Evolutionary conservation across 2,329 filamentous ascomycete species (phyloP), one percentile per base, ranked within the genome.

Genomic region (Aspergillus transmontanensis): DNA sequence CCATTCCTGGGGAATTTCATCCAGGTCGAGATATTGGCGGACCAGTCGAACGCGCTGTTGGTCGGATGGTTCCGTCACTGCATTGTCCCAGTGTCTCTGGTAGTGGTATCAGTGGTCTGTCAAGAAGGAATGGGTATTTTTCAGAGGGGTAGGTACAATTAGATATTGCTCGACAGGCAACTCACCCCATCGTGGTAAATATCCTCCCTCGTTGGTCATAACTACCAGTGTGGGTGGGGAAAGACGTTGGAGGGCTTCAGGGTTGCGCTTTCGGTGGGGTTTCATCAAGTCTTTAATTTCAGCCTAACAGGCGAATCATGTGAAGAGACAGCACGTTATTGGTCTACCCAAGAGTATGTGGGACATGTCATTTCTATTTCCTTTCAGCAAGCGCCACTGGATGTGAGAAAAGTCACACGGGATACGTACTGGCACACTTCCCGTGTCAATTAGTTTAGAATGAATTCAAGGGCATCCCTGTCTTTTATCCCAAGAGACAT

Each of bases 81-180:
- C 32, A 30, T 10, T 21, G 34, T 61, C 50, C 59, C 62, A 64
- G 39, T 58, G 36, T 39, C 48, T 61, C 62, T 61, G 45, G 21
- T 26, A 48, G 23, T 23, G 46, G 23, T 32, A 48, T 57, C 46
- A 60, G 34, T 11, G n/a, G 14, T 28, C 55, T 57, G 16, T 14
- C 16, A 36, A n/a, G 28, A 46, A 26, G 30, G 26, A 36, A 32
- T 43, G 50, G 26, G 16, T 48, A 28, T 26, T 48, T 4, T 48
- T 34, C 21, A 32, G 26, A 46, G 30, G 53, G 39, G 19, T 36
- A 61, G 30, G 21, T 61, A 57, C 55, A 45, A 61, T 64, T 19
- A 64, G 50, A 34, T 58, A 64, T 55, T 64, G 62, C 26, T 64
- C 59, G 53, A 64, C 39, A 23, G 62, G 59, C 48, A 64, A 48